Evolutionary conservation across 768 basidiomycete species (phyloP).

Genomic region (Lactarius sanguifluus): DNA sequence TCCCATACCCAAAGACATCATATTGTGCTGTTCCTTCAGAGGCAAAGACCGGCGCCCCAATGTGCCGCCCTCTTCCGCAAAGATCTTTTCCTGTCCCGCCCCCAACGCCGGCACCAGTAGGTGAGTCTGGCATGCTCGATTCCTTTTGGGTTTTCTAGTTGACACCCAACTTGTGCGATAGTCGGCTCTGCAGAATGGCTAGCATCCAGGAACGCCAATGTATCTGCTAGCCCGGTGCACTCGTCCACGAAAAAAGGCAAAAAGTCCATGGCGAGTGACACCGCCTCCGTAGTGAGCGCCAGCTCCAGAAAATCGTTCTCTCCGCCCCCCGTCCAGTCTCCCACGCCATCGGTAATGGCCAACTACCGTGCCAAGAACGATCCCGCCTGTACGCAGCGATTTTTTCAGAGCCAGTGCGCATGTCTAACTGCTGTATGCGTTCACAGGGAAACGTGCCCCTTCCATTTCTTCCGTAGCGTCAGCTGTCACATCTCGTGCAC

Average conservation of each 20-base stretch:
- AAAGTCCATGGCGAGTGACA: neutral
- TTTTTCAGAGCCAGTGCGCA: neutral
- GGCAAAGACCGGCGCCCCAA: conserved; percentile 39
- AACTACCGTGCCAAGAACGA: conserved; percentile 2
- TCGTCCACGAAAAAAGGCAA: neutral
- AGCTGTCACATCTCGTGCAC: neutral
- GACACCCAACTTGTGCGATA: neutral
- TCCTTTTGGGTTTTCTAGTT: neutral
- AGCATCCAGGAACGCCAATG: conserved; percentile 7
- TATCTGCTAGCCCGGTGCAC: neutral
- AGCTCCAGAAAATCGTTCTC: neutral
- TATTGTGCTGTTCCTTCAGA: conserved; percentile 43
- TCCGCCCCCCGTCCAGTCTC: neutral
- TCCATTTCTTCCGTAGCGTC: neutral
- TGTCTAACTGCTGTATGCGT: neutral
- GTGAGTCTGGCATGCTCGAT: conserved; percentile 30
- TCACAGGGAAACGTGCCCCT: conserved; percentile 8
- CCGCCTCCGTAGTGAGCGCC: neutral
- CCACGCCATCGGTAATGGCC: neutral
- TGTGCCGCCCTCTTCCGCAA: conserved; percentile 47
- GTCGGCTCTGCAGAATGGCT: conserved; percentile 31
- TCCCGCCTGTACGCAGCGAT: neutral
- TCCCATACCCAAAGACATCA: conserved; percentile 43
- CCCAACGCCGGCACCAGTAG: conserved; percentile 35
- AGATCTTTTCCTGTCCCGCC: conserved; percentile 34